Base-by-base conservation (phyloP, 352 stramenopile genomes). In the Phytophthora podocarpi region DNA sequence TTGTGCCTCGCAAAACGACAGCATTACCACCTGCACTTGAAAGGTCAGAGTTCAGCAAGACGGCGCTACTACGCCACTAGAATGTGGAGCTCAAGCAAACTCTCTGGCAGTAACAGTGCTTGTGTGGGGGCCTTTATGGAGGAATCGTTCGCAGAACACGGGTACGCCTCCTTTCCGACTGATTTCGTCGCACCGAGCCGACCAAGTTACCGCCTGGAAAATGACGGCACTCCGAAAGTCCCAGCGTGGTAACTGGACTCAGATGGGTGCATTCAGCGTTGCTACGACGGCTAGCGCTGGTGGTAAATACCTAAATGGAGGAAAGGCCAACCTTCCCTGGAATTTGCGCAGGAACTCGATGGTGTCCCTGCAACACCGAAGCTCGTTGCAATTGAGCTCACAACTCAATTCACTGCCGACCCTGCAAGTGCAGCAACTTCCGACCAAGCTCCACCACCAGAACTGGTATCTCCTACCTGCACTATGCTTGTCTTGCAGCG, bases 131-230 rank as follows among this genome's bases (percentile, higher is more conserved):
- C 31, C 16, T 64, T 59, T 59, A 20, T 45, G 30, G 43, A 30
- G 51, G 16, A 63, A 48, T 56, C 41, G 42, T 67, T 67, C 59
- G 27, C 9, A 27, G 59, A 67, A 67, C 60, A 32, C 18, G 50
- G 24, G 30, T 32, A 46, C 48, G 41, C 21, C 32, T 55, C 43
- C 39, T 56, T 35, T 15, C 15, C 11, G 40, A 40, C 32, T 68
- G 59, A 63, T 63, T 63, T 56, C 59, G 59, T 57, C 51, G 30
- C 50, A 51, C 45, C 59, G 59, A 67, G 42, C 41, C 39, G 49
- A 49, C 21, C 55, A 28, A 51, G 37, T 51, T 52, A 48, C 32
- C n/a, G 50, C 37, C 27, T 57, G 13, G 10, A n/a, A 42, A 48
- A 37, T 60, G 51, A 45, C 49, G 32, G 49, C 36, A 18, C 41